These are phyloP conservation scores for Podaxis sp. DNA, from an alignment of 768 basidiomycete species.

Conservation along the genomic window DNA sequence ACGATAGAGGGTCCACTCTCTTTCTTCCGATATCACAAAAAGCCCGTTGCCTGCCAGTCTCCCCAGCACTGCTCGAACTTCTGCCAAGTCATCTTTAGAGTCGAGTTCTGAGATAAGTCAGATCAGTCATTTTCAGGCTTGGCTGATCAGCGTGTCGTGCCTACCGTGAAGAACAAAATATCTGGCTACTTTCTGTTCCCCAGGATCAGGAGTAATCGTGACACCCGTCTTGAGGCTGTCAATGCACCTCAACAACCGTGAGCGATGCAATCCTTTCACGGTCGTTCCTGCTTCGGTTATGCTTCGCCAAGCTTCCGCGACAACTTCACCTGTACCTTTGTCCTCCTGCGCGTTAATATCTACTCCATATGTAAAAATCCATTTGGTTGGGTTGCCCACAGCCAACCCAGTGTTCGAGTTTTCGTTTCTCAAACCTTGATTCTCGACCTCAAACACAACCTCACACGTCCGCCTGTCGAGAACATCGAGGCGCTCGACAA, in stretches of 20 bases:
- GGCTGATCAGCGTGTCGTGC: conserved; percentile 1
- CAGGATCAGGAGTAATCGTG: conserved; percentile 20
- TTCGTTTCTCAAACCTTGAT: not conserved
- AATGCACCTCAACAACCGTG: conserved; percentile 36
- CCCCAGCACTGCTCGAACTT: not conserved
- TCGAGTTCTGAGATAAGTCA: conserved; percentile 1
- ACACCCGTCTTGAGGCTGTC: conserved; percentile 39
- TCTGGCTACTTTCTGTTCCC: conserved; percentile 30
- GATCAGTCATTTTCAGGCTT: not conserved
- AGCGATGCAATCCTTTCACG: conserved; percentile 36
- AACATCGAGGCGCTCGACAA: conserved; percentile 39
- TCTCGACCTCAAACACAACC: conserved; percentile 16
- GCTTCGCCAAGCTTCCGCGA: not conserved
- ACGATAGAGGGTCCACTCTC: conserved; percentile 44
- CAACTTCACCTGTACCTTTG: not conserved
- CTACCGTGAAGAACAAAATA: conserved; percentile 43
- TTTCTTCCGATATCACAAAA: conserved; percentile 19
- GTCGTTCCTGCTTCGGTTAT: not conserved
- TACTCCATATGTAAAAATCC: conserved; percentile 17
- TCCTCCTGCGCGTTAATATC: conserved; percentile 13
- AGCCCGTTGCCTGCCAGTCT: conserved; percentile 9
- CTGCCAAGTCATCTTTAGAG: not conserved
- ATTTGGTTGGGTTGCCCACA: conserved; percentile 17
- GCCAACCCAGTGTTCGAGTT: conserved; percentile 17
- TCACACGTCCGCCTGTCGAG: conserved; percentile 43